phyloP scores from a whole-genome alignment of 805 yeast species.

The Starmerella floricola region DNA sequence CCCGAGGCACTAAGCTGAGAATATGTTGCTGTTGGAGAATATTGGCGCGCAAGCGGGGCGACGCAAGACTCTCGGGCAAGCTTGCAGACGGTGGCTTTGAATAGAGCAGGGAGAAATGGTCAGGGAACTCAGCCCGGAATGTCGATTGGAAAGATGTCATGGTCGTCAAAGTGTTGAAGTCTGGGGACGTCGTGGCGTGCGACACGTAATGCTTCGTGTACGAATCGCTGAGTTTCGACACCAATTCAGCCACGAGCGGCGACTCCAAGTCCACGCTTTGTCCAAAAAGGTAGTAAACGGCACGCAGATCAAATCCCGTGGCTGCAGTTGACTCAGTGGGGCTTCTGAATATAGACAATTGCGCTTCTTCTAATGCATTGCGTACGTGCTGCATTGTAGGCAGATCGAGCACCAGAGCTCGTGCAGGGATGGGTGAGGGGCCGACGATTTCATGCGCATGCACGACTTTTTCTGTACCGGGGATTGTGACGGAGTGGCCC shows the following conservation, averaged over 20 bases:
- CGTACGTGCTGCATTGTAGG: conserved; percentile 43
- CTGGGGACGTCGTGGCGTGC: conserved; percentile 54
- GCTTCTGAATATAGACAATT: conserved; percentile 1
- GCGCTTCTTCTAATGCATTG: conserved; percentile 20
- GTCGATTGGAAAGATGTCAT: conserved; percentile 33
- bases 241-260: conserved; percentile 22
- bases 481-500: conserved; percentile 41
- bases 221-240: conserved; percentile 33
- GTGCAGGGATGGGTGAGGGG: conserved; percentile 43
- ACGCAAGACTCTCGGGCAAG: conserved; percentile 11
- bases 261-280: conserved; percentile 38
- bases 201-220: conserved; percentile 47
- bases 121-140: conserved; percentile 25
- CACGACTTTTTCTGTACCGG: conserved; percentile 28
- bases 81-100: conserved; percentile 11
- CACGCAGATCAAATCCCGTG: conserved; percentile 27
- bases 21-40: conserved; percentile 7
- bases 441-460: conserved; percentile 63
- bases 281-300: conserved; percentile 71
- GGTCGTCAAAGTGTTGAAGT: conserved; percentile 46
- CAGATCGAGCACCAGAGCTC: conserved; percentile 59
- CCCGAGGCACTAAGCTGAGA: conserved; percentile 11
- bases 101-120: conserved; percentile 22
- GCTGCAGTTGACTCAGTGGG: not conserved
- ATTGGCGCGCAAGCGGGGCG: not conserved